phyloP scores from a whole-genome alignment of 2,329 filamentous ascomycete species.

The Neopestalotiopsis rosae region DNA sequence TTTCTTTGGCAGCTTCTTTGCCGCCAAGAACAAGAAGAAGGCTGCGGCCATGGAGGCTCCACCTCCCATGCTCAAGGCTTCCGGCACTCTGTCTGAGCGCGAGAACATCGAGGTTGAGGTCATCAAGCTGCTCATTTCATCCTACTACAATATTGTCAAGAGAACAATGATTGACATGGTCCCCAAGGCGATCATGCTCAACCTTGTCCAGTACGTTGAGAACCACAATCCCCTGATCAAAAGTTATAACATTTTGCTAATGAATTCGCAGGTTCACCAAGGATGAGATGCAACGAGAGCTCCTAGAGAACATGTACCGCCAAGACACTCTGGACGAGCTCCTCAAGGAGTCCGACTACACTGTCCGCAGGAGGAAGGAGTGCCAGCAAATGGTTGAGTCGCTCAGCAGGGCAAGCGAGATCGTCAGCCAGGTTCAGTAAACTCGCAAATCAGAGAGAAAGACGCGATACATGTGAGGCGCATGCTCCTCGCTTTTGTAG shows the following conservation, averaged over 20 bases:
- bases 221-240: neutral
- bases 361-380: constrained; percentile 91
- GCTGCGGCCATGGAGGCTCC: constrained; percentile 99
- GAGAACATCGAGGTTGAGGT: constrained; percentile 97
- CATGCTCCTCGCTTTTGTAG: neutral
- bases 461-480: neutral
- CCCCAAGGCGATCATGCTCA: constrained; percentile 98
- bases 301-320: constrained; percentile 97
- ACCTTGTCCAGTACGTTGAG: constrained; percentile 82
- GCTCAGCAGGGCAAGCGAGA: constrained; percentile 86
- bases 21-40: constrained; percentile 99
- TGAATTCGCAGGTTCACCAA: constrained; percentile 75
- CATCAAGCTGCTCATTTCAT: constrained; percentile 95
- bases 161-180: constrained; percentile 99
- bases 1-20: constrained; percentile 99
- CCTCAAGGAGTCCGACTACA: constrained; percentile 98
- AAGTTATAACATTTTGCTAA: constrained; percentile 25
- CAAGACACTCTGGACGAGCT: constrained; percentile 88
- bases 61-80: constrained; percentile 90
- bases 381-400: constrained; percentile 99
- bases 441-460: neutral
- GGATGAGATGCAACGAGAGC: constrained; percentile 97
- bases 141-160: constrained; percentile 98
- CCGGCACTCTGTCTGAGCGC: constrained; percentile 89
- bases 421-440: constrained; percentile 82